Percentiles rank a stretch among this genome's conserved stretches.
These are phyloP conservation scores for Chlorophyllum brunneum DNA, from an alignment of 768 basidiomycete species.

Conservation along the genomic window DNA sequence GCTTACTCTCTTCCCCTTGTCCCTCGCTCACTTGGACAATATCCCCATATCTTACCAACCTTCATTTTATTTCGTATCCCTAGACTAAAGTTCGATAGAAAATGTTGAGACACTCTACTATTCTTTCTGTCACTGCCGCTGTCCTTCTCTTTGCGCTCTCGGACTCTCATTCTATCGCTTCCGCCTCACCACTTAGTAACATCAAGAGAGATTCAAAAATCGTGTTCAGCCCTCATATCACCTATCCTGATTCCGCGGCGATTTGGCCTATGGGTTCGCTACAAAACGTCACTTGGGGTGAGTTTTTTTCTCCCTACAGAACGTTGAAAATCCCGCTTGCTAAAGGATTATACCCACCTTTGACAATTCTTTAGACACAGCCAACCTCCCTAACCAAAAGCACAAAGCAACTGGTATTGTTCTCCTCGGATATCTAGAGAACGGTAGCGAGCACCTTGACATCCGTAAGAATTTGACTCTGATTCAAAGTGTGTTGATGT, in stretches of 20 bases:
- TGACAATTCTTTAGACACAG: slow-evolving; percentile 21
- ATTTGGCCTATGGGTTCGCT: slow-evolving; percentile 19
- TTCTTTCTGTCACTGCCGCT: neutral
- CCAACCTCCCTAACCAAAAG: slow-evolving; percentile 33
- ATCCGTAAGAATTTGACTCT: slow-evolving; percentile 31
- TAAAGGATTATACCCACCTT: neutral
- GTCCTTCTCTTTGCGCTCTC: neutral
- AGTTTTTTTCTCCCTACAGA: slow-evolving; percentile 1
- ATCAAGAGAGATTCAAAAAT: slow-evolving; percentile 11
- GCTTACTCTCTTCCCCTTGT: neutral
- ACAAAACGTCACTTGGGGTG: slow-evolving; percentile 24
- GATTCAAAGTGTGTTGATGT: neutral
- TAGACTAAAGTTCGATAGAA: neutral
- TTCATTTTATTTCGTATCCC: neutral
- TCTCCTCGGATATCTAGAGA: slow-evolving; percentile 40
- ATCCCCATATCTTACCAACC: neutral
- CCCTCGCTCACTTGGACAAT: neutral
- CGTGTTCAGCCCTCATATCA: slow-evolving; percentile 22
- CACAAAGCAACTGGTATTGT: slow-evolving; percentile 34
- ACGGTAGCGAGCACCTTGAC: slow-evolving; percentile 47
- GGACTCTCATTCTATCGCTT: neutral
- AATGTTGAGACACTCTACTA: neutral
- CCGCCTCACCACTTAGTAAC: neutral
- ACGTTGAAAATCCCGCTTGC: neutral
- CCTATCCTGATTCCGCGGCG: slow-evolving; percentile 17